Conservation (phyloP, 768 basidiomycete species). For the Boletus tylopilopsis region DNA sequence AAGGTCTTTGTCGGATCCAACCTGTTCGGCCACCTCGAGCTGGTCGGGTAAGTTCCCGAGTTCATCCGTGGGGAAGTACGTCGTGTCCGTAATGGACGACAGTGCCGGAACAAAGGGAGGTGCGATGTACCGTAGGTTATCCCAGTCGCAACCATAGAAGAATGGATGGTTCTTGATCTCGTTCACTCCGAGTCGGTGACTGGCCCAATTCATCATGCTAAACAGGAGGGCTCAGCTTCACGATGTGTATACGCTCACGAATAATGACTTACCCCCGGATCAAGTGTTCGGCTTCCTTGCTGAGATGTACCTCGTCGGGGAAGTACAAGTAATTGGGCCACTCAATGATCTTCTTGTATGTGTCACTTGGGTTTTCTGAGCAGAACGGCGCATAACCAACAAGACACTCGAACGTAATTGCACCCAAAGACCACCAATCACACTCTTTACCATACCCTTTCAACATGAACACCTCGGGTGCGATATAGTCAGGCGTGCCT, state of each 20-base stretch:
- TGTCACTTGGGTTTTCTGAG: conserved; percentile 93
- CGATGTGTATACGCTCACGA: not conserved
- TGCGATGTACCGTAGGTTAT: conserved; percentile 84
- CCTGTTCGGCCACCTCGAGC: conserved; percentile 55
- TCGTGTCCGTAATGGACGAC: conserved; percentile 88
- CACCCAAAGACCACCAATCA: conserved; percentile 99
- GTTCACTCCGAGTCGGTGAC: conserved; percentile 69
- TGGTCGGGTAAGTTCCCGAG: conserved; percentile 66
- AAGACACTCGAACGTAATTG: conserved; percentile 98
- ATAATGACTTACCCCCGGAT: conserved; percentile 62
- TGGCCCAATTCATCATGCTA: conserved; percentile 85
- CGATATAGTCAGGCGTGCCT: conserved; percentile 62
- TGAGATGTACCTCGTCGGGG: conserved; percentile 94
- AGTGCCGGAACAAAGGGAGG: conserved; percentile 95
- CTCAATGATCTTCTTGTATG: conserved; percentile 97
- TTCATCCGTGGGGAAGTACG: conserved; percentile 96
- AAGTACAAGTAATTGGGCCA: conserved; percentile 91
- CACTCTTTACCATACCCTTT: conserved; percentile 98
- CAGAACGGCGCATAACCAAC: conserved; percentile 99
- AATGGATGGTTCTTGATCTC: conserved; percentile 93
- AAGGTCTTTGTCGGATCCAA: conserved; percentile 64
- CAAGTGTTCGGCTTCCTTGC: conserved; percentile 86
- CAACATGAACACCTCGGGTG: conserved; percentile 95
- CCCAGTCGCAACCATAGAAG: conserved; percentile 96
- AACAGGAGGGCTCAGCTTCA: conserved; percentile 4